Base-by-base conservation (phyloP, 2,329 filamentous ascomycete genomes). In the Endocalyx cinctus region DNA sequence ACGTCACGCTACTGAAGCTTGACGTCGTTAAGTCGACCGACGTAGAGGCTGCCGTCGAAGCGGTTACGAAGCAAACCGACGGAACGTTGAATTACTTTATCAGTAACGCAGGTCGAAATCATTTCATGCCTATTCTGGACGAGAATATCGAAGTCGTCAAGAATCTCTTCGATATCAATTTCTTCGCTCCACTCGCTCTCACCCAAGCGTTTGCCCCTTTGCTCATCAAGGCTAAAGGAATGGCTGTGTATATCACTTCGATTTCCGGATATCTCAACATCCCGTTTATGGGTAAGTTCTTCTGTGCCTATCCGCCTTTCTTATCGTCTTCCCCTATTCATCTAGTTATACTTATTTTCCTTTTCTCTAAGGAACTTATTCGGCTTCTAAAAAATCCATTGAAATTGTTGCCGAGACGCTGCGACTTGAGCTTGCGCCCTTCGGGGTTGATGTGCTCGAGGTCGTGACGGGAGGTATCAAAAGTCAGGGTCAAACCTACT, bases 91-190 rank as follows among this genome's bases (percentile, higher is more conserved):
- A 54, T 25, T 45, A 41, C 27, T 33, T 56, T 3, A 33, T 56
- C 29, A 51, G 38, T 32, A 54, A 53, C 20, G 48, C 51, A 12
- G 51, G 47, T 11, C 45, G 42, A n/a, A 52, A 49, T 22, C 50
- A 51, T 28, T 47, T 51, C 27, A 49, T 50, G 41, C 51, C 52
- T 1, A 41, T 51, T 1, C 37, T 55, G 2, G 51, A 55, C 23
- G 48, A 48, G 15, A 28, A 51, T 25, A 31, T 51, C 11, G 33
- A 42, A 4, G 25, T 13, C 8, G 38, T 43, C 17, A 48, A 41
- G 23, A 19, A 42, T 2, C 34, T 55, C 16, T 57, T 55, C 25
- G 52, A 53, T 14, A 48, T 55, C 17, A 59, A 58, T 31, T 47
- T 57, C 39, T 41, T 51, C 8, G 53, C 45, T n/a, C 46, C 48